Conservation (phyloP, 106 monocot genomes). For the Dendrobium officinale region DNA sequence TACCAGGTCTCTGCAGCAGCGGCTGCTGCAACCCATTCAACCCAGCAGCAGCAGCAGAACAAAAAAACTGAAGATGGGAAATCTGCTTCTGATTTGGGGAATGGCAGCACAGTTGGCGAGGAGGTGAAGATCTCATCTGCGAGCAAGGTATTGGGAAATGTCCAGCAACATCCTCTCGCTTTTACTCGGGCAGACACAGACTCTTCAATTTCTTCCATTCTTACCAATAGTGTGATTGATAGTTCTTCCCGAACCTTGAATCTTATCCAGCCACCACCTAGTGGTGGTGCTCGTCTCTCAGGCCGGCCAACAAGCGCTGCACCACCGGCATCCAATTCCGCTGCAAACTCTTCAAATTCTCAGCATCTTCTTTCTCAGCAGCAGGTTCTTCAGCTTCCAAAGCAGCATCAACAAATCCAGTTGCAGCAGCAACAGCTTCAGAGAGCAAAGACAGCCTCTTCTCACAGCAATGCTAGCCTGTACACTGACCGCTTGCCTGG, state of each 20-base stretch:
- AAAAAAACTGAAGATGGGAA: slow-evolving; percentile 53
- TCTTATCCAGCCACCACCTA: slow-evolving; percentile 28
- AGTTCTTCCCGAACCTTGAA: slow-evolving; percentile 39
- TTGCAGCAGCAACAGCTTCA: slow-evolving; percentile 37
- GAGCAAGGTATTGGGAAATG: slow-evolving; percentile 19
- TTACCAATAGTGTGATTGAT: slow-evolving; percentile 26
- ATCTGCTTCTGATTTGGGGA: slow-evolving; percentile 21
- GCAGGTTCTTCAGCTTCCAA: slow-evolving; percentile 33
- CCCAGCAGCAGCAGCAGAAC: slow-evolving; percentile 21
- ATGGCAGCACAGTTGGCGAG: slow-evolving; percentile 25
- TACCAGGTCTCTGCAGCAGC: slow-evolving; percentile 33
- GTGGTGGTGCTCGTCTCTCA: slow-evolving; percentile 13
- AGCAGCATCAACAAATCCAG: slow-evolving; percentile 32
- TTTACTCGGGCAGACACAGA: slow-evolving; percentile 46
- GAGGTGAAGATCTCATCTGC: slow-evolving; percentile 24
- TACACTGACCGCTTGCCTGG: slow-evolving; percentile 34
- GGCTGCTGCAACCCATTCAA: slow-evolving; percentile 7
- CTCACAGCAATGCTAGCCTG: slow-evolving; percentile 15
- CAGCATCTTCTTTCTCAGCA: slow-evolving; percentile 21
- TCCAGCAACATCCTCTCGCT: slow-evolving; percentile 39
- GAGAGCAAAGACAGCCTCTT: slow-evolving; percentile 26
- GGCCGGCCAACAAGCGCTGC: slow-evolving; percentile 19
- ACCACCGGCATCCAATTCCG: slow-evolving; percentile 13
- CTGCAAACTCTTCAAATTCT: slow-evolving; percentile 4
- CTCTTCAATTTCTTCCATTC: slow-evolving; percentile 17